A percentile compares a stretch with the other conserved stretches of the same genome.
phyloP scores from a whole-genome alignment of 169 alveolate genomes.

The Babesia ovis region DNA sequence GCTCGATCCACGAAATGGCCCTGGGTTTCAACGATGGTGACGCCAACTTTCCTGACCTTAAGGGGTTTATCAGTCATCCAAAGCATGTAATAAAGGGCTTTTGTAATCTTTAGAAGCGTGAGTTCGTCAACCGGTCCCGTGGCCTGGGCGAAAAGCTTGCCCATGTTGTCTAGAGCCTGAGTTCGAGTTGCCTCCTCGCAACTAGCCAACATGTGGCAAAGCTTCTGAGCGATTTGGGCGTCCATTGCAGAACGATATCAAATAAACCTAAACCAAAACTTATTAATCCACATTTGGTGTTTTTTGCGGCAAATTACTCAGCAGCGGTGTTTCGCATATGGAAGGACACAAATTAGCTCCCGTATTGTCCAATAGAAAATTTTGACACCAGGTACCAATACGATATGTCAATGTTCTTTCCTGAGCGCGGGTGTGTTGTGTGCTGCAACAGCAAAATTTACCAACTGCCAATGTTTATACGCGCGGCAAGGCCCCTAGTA shows the following conservation, averaged over 20 bases:
- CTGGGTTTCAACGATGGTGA: constrained; percentile 47
- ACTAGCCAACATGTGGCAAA: constrained; percentile 66
- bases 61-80: constrained; percentile 70
- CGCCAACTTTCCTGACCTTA: constrained; percentile 39
- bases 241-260: constrained; percentile 22
- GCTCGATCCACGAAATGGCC: constrained; percentile 8
- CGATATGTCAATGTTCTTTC: background rate
- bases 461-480: background rate
- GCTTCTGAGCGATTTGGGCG: constrained; percentile 24
- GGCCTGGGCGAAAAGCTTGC: constrained; percentile 30
- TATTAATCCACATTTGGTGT: background rate
- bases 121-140: constrained; percentile 17
- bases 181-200: constrained; percentile 46
- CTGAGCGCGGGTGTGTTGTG: background rate
- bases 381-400: too few relatives aligned
- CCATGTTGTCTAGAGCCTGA: constrained; percentile 28
- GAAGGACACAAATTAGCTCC: constrained; percentile 9
- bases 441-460: background rate
- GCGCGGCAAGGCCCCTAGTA: background rate
- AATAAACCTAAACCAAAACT: background rate
- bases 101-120: constrained; percentile 34
- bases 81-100: constrained; percentile 52
- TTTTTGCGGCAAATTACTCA: background rate
- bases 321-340: constrained; percentile 1
- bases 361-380: too few relatives aligned